Base-by-base conservation (phyloP, 257 asterid genomes). In the Salvia rosmarinus region DNA sequence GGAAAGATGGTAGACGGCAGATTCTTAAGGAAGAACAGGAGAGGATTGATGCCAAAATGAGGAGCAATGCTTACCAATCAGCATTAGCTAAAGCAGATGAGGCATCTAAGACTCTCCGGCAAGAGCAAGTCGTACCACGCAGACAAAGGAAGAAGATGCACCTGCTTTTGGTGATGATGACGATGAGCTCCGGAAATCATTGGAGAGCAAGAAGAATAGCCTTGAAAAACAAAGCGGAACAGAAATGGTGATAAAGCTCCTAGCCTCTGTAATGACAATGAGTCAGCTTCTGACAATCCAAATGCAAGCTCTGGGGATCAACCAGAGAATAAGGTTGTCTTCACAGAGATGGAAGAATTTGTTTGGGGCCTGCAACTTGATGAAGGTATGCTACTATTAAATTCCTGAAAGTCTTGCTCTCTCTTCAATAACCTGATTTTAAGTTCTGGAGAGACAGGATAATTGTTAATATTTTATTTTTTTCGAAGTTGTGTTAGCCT, bases 281-380 rank as follows among this genome's bases (percentile, higher is more conserved):
- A 74, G 58, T 72, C 85, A 58, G 62, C 77, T 30, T 32, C 62
- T 5, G 90, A 82, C 8, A 81, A 80, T 75, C 79, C 81, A 59
- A 84, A 66, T 76, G 11, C 78, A 35, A 81, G 54, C 57, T 52
- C 85, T 63, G 89, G 84, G 59, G 98, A 89, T 54, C 81, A 85
- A 71, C 87, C 81, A 51, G 97, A 88, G 79, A 85, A 82, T 80
- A 91, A 87, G 84, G 87, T 95, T 66, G 92, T 88, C 85, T 91
- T 95, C 79, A 83, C 99, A 0, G 98, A 95, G 87, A 90, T 95
- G 97, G 99, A 95, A 79, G 98, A 89, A 82, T 92, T 92, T 85
- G 96, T 95, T 52, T 89, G 95, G 97, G 96, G 97, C 76, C 90
- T 86, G 64, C 97, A 95, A 85, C 92, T 89, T 73, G 91, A 91